Percentiles rank a stretch among this genome's conserved stretches.
Conservation (phyloP, 75 land plant genomes). For the Sequoiadendron giganteum region DNA sequence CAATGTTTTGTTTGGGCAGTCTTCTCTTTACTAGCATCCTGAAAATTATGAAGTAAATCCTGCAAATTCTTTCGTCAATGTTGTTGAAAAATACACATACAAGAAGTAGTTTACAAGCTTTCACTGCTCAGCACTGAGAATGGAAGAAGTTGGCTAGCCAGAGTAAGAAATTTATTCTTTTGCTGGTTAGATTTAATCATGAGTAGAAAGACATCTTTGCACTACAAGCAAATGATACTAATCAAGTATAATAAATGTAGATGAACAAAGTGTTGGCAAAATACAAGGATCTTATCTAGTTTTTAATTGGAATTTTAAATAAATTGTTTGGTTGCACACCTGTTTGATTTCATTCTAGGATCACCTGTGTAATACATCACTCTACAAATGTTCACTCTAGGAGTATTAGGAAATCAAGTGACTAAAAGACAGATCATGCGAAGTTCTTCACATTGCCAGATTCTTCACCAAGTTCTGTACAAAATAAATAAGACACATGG, state of each 20-base stretch:
- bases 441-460: background rate
- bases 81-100: background rate
- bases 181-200: background rate
- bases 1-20: background rate
- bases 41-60: background rate
- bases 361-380: background rate
- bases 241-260: background rate
- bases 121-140: background rate
- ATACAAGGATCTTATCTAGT: background rate
- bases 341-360: background rate
- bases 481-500: background rate
- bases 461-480: background rate
- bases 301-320: background rate
- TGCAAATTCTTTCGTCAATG: background rate
- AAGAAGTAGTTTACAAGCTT: background rate
- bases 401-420: background rate
- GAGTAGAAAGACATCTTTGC: background rate
- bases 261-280: background rate
- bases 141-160: background rate
- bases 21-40: background rate
- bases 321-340: no score
- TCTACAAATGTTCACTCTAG: no score
- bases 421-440: background rate
- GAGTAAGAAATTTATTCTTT: no score
- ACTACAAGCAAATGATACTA: background rate